Base-by-base conservation (phyloP, 2,329 filamentous ascomycete genomes). In the Colletotrichum gloeosporioides region DNA sequence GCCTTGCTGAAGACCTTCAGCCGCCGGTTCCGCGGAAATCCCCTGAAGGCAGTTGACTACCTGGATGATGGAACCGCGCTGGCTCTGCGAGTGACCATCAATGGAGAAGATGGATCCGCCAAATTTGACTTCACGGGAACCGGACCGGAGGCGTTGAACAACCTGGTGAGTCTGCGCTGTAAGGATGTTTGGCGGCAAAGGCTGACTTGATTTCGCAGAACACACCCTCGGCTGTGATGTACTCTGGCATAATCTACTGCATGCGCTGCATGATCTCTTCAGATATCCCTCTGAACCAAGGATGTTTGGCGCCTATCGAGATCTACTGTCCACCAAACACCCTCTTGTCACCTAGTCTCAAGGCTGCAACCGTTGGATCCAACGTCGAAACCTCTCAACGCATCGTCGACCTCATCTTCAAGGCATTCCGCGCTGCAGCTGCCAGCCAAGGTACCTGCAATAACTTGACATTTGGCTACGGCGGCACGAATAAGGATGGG, bases 281-380 rank as follows among this genome's bases (percentile, higher is more conserved):
- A 79, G 94, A 96, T 79, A 96, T 98, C 16, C 95, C 95, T 0
- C 89, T 97, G 6, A 98, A 97, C 85, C 95, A 97, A 85, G 95
- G 95, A 78, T 97, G 95, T 78, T 87, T 97, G 3, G 91, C 91
- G 66, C 95, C 95, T 1, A 94, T 96, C 79, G 90, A 92, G 68
- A 93, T 97, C 81, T 88, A 89, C 62, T 95, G 96, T 68, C 94
- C 95, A 0, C 90, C 91, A n/a, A 77, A 77, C 62, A 78, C 80
- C 6, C 57, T 86, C 12, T 75, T 85, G 4, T 79, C 81, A 34
- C 82, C 83, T 2, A 82, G 81, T 0, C 93, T 94, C 81, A 92
- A 92, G 64, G 94, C 95, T 1, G 95, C 95, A 1, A 95, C 96
- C 0, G 95, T 96, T 0, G 95, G 95, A 57, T 95, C 95, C 69